A percentile compares a stretch with the other conserved stretches of the same genome.
Evolutionary conservation across 2,329 filamentous ascomycete species (phyloP).

Genomic region (Teratosphaeria nubilosa): DNA sequence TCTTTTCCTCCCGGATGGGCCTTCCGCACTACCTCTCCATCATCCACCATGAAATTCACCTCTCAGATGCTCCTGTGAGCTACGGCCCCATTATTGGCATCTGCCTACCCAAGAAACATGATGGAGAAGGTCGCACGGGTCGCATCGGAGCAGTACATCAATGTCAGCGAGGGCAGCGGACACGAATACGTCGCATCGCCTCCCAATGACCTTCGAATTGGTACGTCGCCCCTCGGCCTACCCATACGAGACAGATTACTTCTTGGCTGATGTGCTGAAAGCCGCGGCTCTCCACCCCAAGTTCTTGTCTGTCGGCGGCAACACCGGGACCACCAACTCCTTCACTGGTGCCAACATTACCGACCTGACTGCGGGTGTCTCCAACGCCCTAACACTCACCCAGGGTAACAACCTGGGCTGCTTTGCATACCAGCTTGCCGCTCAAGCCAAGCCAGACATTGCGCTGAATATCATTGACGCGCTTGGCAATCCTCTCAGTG

Average conservation of each 20-base stretch:
- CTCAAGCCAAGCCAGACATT: conserved; percentile 25
- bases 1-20: no score
- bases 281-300: conserved; percentile 17
- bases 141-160: conserved; percentile 20
- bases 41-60: neutral
- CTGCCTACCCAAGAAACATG: conserved; percentile 4
- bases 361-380: conserved; percentile 19
- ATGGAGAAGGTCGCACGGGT: conserved; percentile 1
- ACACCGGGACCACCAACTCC: conserved; percentile 14
- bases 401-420: conserved; percentile 28
- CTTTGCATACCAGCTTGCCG: conserved; percentile 26
- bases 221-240: conserved; percentile 8
- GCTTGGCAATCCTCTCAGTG: conserved; percentile 7
- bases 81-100: neutral
- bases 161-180: conserved; percentile 11
- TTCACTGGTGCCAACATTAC: conserved; percentile 17
- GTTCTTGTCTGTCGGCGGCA: conserved; percentile 21
- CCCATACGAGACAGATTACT: conserved; percentile 12
- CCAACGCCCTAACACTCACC: conserved; percentile 4
- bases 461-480: conserved; percentile 3
- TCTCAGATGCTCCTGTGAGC: neutral
- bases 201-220: conserved; percentile 18
- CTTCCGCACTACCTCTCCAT: neutral
- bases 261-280: conserved; percentile 13
- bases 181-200: conserved; percentile 11